Percentiles rank a stretch among this genome's conserved stretches.
Conservation (phyloP, 495 filamentous ascomycete genomes). For the Hypoxylon trugodes region DNA sequence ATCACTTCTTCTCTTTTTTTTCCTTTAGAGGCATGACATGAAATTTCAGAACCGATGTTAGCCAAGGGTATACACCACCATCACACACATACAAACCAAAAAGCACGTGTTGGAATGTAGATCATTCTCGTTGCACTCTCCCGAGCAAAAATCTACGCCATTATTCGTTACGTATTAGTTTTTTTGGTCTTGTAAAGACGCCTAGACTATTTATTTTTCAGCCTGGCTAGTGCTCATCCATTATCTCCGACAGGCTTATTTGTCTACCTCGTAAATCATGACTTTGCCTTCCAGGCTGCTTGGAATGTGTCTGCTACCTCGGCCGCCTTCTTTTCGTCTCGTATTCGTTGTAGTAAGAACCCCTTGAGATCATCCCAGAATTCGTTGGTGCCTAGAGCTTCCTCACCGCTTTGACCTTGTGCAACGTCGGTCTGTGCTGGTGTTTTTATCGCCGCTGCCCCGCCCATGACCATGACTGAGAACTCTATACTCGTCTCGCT, state of each 20-base stretch:
- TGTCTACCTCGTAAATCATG: constrained; percentile 23
- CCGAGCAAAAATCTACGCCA: constrained; percentile 20
- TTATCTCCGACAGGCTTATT: not conserved
- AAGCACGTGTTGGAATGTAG: constrained; percentile 40
- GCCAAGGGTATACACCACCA: constrained; percentile 45
- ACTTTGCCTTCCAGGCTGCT: constrained; percentile 66
- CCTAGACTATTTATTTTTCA: constrained; percentile 1
- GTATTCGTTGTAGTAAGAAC: constrained; percentile 79
- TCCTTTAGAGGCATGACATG: constrained; percentile 38
- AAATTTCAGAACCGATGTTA: constrained; percentile 43
- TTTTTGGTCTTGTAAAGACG: no score
- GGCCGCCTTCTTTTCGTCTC: constrained; percentile 72
- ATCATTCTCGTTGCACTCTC: constrained; percentile 33
- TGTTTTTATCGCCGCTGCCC: constrained; percentile 54
- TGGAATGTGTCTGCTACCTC: constrained; percentile 72
- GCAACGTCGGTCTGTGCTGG: constrained; percentile 51
- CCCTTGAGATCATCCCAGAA: constrained; percentile 91
- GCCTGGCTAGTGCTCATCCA: not conserved
- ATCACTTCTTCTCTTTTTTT: constrained; percentile 37
- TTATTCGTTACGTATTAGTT: constrained; percentile 24
- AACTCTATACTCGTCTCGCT: constrained; percentile 70
- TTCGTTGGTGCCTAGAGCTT: constrained; percentile 70
- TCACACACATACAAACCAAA: constrained; percentile 36
- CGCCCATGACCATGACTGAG: constrained; percentile 86
- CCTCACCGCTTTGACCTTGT: constrained; percentile 63